These are phyloP conservation scores for Pseudogymnoascus sp. DNA, from an alignment of 2,329 filamentous ascomycete species.

Conservation along the genomic window DNA sequence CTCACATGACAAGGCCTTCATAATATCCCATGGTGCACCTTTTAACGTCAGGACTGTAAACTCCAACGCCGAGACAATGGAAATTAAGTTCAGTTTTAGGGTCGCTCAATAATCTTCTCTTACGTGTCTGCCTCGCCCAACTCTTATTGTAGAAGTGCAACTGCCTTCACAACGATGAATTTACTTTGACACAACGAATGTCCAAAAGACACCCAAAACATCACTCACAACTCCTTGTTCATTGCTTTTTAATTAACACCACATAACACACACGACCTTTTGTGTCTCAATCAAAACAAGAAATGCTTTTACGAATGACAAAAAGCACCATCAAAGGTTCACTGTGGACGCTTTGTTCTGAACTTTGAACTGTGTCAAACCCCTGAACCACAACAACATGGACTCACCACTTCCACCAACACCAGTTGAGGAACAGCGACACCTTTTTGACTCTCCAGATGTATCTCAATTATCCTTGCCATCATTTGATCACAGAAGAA, in stretches of 20 bases:
- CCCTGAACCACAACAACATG: background rate
- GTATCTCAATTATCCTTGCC: background rate
- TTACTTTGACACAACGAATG: background rate
- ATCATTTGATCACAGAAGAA: background rate
- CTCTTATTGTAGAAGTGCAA: background rate
- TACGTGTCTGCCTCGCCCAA: background rate
- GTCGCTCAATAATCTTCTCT: background rate
- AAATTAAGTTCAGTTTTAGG: background rate
- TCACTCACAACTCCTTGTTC: background rate
- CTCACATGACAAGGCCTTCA: background rate
- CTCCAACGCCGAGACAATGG: background rate
- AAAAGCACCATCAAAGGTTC: background rate
- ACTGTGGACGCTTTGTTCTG: background rate
- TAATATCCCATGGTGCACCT: background rate
- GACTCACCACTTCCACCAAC: background rate
- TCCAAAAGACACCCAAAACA: background rate
- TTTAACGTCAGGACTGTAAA: background rate
- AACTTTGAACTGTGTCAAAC: background rate
- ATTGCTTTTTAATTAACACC: background rate
- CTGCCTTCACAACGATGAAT: background rate
- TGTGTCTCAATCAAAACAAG: background rate
- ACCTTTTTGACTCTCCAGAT: background rate
- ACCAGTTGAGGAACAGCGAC: background rate
- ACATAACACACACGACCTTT: background rate
- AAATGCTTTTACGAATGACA: background rate